A percentile compares a stretch with the other conserved stretches of the same genome.
Conservation (phyloP, 345 rosid genomes). For the Lagerstroemia speciosa region DNA sequence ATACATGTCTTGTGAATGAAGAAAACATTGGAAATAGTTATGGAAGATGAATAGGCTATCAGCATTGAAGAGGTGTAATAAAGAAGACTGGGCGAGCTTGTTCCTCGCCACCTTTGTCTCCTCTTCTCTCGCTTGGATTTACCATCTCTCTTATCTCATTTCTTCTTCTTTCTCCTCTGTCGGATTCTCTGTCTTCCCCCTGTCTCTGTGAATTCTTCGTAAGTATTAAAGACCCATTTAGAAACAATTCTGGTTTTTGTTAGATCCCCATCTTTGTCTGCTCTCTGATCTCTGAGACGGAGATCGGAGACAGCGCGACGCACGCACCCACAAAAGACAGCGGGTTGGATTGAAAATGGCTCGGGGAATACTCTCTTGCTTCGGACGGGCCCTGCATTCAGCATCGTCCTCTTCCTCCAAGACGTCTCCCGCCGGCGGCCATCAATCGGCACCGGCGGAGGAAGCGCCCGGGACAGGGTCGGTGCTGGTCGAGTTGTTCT, state of each 20-base stretch:
- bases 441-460: slow-evolving; percentile 18
- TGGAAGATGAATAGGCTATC: neutral
- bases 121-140: slow-evolving; percentile 18
- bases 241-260: neutral
- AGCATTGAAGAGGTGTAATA: neutral
- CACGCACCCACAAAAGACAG: neutral
- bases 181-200: neutral
- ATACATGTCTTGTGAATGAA: too few relatives aligned
- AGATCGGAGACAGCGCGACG: slow-evolving; percentile 1
- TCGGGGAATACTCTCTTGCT: slow-evolving; percentile 72
- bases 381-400: slow-evolving; percentile 22
- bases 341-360: slow-evolving; percentile 3
- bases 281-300: slow-evolving; percentile 4
- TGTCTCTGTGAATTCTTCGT: neutral
- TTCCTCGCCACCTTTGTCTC: slow-evolving; percentile 39
- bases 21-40: neutral
- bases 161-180: neutral
- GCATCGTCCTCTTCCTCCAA: slow-evolving; percentile 12
- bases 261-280: neutral
- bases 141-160: neutral
- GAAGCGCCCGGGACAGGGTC: slow-evolving; percentile 41
- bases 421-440: slow-evolving; percentile 7
- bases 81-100: neutral
- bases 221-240: neutral
- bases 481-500: slow-evolving; percentile 75